Conservation (phyloP, 495 filamentous ascomycete species). For the Letharia columbiana region DNA sequence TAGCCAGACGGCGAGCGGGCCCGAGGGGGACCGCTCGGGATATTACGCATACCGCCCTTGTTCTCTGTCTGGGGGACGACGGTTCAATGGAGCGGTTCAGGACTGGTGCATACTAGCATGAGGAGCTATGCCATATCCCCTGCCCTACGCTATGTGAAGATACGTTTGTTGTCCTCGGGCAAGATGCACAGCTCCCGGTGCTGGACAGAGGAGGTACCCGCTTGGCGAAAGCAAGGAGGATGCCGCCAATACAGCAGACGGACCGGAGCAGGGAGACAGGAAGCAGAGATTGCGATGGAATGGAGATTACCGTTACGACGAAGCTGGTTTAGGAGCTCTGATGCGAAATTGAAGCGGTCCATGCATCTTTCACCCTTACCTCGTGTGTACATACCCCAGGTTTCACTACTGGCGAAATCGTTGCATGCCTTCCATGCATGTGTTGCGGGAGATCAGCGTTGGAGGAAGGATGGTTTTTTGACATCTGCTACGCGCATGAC, state of each 20-base stretch:
- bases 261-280: background rate
- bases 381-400: background rate
- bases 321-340: background rate
- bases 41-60: background rate
- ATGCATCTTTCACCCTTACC: background rate
- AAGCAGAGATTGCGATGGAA: background rate
- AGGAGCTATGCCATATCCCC: background rate
- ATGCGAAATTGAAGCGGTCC: background rate
- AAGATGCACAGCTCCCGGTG: background rate
- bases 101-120: background rate
- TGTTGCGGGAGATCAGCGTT: constrained; percentile 5
- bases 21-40: background rate
- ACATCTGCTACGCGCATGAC: background rate
- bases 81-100: background rate
- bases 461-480: background rate
- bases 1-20: background rate
- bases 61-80: background rate
- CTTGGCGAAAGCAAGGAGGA: background rate
- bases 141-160: background rate
- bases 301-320: background rate
- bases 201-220: background rate
- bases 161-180: background rate
- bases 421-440: background rate
- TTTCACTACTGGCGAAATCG: background rate
- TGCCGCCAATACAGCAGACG: background rate